phyloP scores from a whole-genome alignment of 805 yeast species.

The Nakazawaea ishiwadae region DNA sequence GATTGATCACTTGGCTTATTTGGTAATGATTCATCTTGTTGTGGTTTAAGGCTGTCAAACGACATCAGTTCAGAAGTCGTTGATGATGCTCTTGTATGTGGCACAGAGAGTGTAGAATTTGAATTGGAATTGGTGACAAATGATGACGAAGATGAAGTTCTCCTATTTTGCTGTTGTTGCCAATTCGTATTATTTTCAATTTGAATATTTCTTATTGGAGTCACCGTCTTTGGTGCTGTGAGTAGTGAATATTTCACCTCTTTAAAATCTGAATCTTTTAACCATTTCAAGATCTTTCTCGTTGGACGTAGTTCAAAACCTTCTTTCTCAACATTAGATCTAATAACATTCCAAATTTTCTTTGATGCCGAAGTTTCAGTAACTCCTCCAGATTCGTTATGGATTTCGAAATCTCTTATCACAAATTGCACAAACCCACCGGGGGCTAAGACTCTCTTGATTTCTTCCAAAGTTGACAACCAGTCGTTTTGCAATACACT shows the following conservation, averaged over 20 bases:
- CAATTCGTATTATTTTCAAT: too few species aligned
- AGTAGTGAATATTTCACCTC: constrained; percentile 10
- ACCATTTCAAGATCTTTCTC: background rate
- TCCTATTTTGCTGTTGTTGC: background rate
- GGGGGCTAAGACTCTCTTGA: constrained; percentile 25
- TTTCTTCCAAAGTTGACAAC: constrained; percentile 20
- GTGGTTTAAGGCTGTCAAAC: too few species aligned
- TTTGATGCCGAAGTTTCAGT: background rate
- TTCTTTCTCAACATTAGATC: background rate
- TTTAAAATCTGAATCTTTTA: constrained; percentile 6
- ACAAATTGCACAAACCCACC: constrained; percentile 25
- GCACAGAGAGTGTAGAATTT: background rate
- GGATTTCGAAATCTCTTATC: constrained; percentile 22
- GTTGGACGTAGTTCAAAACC: constrained; percentile 6
- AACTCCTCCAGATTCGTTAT: background rate
- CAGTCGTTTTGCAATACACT: constrained; percentile 18
- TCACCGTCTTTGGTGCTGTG: constrained; percentile 8
- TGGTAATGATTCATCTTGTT: too few species aligned
- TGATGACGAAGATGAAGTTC: background rate
- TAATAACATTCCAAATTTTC: constrained; percentile 1
- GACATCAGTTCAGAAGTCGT: too few species aligned
- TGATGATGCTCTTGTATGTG: too few species aligned
- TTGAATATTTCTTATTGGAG: background rate
- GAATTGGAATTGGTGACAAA: background rate
- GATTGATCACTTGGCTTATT: too few species aligned